Evolutionary conservation across 2,329 filamentous ascomycete species (phyloP), one percentile per base, ranked within the genome.

Genomic region (Chalara sp.): DNA sequence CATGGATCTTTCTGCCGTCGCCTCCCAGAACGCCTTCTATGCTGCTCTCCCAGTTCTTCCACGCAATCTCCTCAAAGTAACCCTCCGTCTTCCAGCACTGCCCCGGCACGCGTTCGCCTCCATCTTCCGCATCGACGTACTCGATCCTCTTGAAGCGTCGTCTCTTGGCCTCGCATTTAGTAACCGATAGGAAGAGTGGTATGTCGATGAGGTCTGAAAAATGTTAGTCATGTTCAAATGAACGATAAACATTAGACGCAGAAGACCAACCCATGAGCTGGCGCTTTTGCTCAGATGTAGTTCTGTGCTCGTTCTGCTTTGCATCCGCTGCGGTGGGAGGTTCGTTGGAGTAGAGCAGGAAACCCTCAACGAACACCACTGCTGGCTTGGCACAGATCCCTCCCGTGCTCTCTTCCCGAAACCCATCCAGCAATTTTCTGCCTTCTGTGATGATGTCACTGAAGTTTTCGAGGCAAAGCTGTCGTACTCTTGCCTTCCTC

Each of bases 61-160:
- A 61, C 42, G 56, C 58, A 43, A 64, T 59, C 11, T 58, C 50
- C 6, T 65, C 57, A 42, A 63, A 65, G 44, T 65, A 65, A 10
- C 57, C 63, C 37, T 58, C 53, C 1, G 50, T 57, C 55, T 64
- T 64, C 63, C 59, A 63, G 52, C 59, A 50, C 46, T 65, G 52
- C 1, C 62, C 63, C 3, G 56, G 55, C 21, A 37, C 4, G 28
- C 61, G 49, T 7, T 39, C 21, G 10, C 21, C 21, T 21, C 58
- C 57, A 10, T 10, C 31, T 1, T 47, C 51, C 6, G 30, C 35
- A 49, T 63, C 60, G 1, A 50, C 35, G 43, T 61, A 63, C 3
- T 40, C 12, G 2, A 11, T 5, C 13, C 58, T 30, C 1, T 7
- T 8, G 33, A 63, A 51, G 11, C 60, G 52, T 12, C 58, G 47